Base-by-base conservation (phyloP, 352 stramenopile genomes). In the Elongisporangium senticosum region DNA sequence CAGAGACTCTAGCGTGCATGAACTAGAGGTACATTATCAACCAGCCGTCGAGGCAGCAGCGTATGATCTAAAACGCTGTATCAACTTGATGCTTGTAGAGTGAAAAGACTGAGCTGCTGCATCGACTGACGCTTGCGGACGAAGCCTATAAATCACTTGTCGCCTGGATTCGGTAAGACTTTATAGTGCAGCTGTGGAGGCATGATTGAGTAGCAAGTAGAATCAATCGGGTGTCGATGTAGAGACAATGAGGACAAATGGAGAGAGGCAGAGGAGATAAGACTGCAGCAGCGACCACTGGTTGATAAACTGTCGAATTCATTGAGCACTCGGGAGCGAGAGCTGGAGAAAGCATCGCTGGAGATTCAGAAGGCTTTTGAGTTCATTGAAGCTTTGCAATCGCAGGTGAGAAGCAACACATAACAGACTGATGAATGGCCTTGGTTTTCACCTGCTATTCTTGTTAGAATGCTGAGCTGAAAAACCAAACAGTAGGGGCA, bases 191-290 rank as follows among this genome's bases (percentile, higher is more conserved):
- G 7, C 11, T 24, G 20, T 11, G 39, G 7, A 21, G n/a, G 6
- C 11, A 7, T 14, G 0, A 2, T 17, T 33, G 6, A 51, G 2
- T 17, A 7, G 2, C 3, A 2, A 13, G 33, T 39, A 17, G 13
- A 5, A 5, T 11, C 10, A 21, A 15, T 23, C 15, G 17, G 14
- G 22, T 37, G 10, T 22, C 4, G 20, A 8, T 59, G 11, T n/a
- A 83, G 76, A 49, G 75, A 80, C 15, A 69, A 74, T 11, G 66
- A 86, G 51, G 61, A 68, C 8, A 77, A 84, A 33, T 70, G 71
- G 57, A 61, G 68, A 49, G 51, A 52, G 3, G 56, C 69, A 0
- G 50, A 80, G 21, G 62, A 67, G 51, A 71, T 66, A 0, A 63
- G 78, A 21, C 50, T 59, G 15, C 66, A 85, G 52, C 75, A 88